A percentile compares a stretch with the other conserved stretches of the same genome.
Conservation (phyloP, 2,329 filamentous ascomycete species). For the Epichloe aotearoae region DNA sequence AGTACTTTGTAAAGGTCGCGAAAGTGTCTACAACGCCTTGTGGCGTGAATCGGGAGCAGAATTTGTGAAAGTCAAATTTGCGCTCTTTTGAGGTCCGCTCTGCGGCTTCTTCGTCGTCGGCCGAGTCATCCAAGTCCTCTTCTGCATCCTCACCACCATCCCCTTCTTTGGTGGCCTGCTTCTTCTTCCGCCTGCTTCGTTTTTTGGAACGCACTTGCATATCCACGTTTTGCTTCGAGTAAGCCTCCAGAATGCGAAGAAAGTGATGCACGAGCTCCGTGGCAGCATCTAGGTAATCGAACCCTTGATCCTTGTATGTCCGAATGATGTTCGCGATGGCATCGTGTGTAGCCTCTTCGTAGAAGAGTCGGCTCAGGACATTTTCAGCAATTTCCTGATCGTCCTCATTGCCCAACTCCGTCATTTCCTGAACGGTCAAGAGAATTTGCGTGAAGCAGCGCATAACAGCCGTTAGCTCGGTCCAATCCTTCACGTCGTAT, state of each 20-base stretch:
- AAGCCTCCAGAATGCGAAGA: slow-evolving; percentile 78
- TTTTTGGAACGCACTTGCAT: slow-evolving; percentile 81
- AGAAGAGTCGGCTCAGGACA: slow-evolving; percentile 93
- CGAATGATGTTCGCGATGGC: slow-evolving; percentile 66
- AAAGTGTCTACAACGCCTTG: slow-evolving; percentile 87
- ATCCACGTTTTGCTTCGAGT: slow-evolving; percentile 88
- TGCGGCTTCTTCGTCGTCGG: slow-evolving; percentile 56
- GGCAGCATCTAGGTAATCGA: slow-evolving; percentile 82
- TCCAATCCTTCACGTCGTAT: slow-evolving; percentile 75
- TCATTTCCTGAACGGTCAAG: slow-evolving; percentile 86
- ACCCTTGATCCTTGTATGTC: slow-evolving; percentile 86
- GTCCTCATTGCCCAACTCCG: slow-evolving; percentile 70
- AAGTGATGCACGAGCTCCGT: slow-evolving; percentile 90
- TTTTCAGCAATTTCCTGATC: slow-evolving; percentile 97
- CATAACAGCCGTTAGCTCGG: slow-evolving; percentile 75
- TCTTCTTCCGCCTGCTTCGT: slow-evolving; percentile 62
- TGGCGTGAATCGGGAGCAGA: slow-evolving; percentile 65
- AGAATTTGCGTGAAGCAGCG: slow-evolving; percentile 91
- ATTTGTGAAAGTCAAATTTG: slow-evolving; percentile 86
- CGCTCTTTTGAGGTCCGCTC: slow-evolving; percentile 65
- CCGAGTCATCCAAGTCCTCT: slow-evolving; percentile 55
- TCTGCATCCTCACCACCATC: slow-evolving; percentile 31
- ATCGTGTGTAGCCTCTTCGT: slow-evolving; percentile 91
- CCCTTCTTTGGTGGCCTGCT: slow-evolving; percentile 41
- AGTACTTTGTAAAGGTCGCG: slow-evolving; percentile 64